Conservation (phyloP, 2,329 filamentous ascomycete genomes). For the Alternaria ethzedia region DNA sequence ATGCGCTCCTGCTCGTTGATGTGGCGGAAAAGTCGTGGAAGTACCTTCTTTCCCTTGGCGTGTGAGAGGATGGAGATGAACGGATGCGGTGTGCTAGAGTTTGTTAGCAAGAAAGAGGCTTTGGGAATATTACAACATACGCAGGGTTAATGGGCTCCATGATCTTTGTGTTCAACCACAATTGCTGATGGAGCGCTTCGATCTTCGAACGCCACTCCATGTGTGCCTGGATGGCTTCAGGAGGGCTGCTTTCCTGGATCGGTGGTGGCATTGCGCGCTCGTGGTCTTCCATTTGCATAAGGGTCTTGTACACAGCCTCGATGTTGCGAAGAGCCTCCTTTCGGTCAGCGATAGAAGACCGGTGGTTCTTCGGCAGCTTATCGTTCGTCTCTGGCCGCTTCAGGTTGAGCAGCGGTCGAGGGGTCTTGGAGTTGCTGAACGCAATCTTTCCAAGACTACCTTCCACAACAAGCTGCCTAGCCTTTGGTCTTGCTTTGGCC, state of each 20-base stretch:
- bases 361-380: slow-evolving; percentile 49
- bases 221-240: slow-evolving; percentile 74
- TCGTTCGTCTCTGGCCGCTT: slow-evolving; percentile 79
- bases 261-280: slow-evolving; percentile 78
- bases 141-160: slow-evolving; percentile 80
- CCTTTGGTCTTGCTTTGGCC: slow-evolving; percentile 96
- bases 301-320: slow-evolving; percentile 81
- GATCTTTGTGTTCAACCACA: slow-evolving; percentile 89
- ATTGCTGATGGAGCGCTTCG: slow-evolving; percentile 73
- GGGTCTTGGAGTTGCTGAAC: slow-evolving; percentile 98
- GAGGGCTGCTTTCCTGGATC: slow-evolving; percentile 67
- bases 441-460: slow-evolving; percentile 97
- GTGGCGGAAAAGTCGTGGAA: slow-evolving; percentile 92
- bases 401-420: slow-evolving; percentile 92
- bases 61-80: slow-evolving; percentile 97
- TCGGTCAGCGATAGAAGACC: slow-evolving; percentile 69
- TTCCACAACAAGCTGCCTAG: slow-evolving; percentile 94
- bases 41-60: slow-evolving; percentile 93
- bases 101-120: slow-evolving; percentile 19
- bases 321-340: slow-evolving; percentile 86
- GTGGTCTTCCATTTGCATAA: slow-evolving; percentile 96
- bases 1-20: slow-evolving; percentile 91
- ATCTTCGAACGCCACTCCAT: slow-evolving; percentile 79
- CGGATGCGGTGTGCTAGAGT: slow-evolving; percentile 71
- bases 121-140: slow-evolving; percentile 41